Evolutionary conservation across 2,329 filamentous ascomycete genomes (phyloP), one percentile per base, ranked within the genome.

Genomic region (Botrytis deweyae): DNA sequence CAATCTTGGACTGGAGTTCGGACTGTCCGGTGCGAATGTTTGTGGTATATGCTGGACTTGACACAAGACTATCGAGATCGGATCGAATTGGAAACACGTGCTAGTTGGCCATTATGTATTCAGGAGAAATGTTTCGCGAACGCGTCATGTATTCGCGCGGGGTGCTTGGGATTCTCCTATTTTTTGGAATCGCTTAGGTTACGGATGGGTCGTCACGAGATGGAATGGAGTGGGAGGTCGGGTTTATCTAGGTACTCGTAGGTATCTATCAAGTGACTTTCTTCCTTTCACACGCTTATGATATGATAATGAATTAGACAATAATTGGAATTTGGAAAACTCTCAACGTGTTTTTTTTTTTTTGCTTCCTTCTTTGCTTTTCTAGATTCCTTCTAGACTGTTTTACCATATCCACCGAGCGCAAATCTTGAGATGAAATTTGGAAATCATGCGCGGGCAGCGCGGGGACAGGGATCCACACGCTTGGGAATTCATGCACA

Each of bases 401-500:
- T 65, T 72, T 66, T 29, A 38, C 12, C 36, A n/a, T 40, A 58
- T 55, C 25, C 46, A 52, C 59, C 61, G 70, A 66, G 55, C 67
- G 55, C 55, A 61, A 33, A 46, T 55, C 38, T 52, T 72, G 46
- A 67, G 62, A 59, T 72, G 62, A 46, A 40, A 46, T 62, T 36
- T n/a, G 46, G 58, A 58, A 29, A 40, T 66, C 29, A 72, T 72
- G 70, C 70, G 70, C 65, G n/a, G 20, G 22, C 16, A n/a, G 70
- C 18, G 33, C 38, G 66, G 66, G 49, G 40, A 59, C 70, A 67
- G 44, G 70, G 70, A 63, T 67, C 16, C 14, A 6, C 22, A 40
- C n/a, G 40, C 61, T 58, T 72, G 70, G 38, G 20, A 3, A 46
- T 72, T 72, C 70, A 72, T 72, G 70, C 70, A 67, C 29, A 16